Conservation (phyloP, 2,329 filamentous ascomycete genomes). For the Thielaviopsis ethacetica region DNA sequence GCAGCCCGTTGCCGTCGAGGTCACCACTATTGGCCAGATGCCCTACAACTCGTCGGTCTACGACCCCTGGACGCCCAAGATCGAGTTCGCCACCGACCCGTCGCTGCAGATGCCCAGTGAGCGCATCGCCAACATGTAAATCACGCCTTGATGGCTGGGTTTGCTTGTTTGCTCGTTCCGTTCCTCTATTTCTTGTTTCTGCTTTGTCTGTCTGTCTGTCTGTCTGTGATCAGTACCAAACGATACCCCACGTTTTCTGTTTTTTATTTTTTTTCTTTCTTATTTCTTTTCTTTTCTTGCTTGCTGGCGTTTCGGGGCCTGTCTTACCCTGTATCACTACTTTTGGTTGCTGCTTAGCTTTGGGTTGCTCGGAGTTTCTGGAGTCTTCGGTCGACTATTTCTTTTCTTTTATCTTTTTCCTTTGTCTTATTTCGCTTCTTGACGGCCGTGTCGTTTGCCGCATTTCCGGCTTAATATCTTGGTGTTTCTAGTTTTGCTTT, state of each 20-base stretch:
- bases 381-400: constrained; percentile 1
- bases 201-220: constrained; percentile 9
- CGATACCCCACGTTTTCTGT: constrained; percentile 13
- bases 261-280: constrained; percentile 8
- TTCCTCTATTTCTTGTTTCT: neutral
- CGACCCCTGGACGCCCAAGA: constrained; percentile 37
- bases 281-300: constrained; percentile 6
- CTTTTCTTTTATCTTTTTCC: neutral
- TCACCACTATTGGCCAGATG: constrained; percentile 35
- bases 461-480: neutral
- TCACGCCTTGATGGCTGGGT: constrained; percentile 5
- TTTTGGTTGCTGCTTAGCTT: neutral
- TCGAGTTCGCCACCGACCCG: constrained; percentile 37
- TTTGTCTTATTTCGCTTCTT: neutral
- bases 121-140: constrained; percentile 38
- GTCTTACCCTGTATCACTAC: constrained; percentile 11
- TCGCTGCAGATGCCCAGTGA: constrained; percentile 43
- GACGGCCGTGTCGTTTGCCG: neutral
- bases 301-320: constrained; percentile 4
- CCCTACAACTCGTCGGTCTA: constrained; percentile 34
- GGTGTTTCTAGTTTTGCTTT: neutral
- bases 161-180: constrained; percentile 6
- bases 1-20: constrained; percentile 31
- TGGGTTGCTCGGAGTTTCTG: constrained; percentile 7
- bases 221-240: constrained; percentile 12